Conservation (phyloP, 805 yeast species). For the Starmerella sirachaensis region DNA sequence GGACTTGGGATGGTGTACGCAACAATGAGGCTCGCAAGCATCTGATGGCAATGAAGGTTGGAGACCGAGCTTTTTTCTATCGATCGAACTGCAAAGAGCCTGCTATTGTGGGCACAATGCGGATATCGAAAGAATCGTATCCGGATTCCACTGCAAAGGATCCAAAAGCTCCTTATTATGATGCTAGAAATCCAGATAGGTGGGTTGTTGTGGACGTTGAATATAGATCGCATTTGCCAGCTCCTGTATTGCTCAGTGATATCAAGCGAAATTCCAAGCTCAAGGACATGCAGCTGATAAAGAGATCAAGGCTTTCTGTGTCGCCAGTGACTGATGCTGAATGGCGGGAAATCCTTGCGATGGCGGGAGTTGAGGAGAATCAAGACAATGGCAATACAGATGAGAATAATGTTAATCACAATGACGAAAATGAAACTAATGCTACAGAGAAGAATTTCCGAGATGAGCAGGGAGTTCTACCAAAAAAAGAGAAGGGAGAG, state of each 20-base stretch:
- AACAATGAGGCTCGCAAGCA: conserved; percentile 46
- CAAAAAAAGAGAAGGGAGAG: neutral
- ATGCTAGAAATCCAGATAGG: conserved; percentile 37
- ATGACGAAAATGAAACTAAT: too few species aligned
- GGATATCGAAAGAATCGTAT: conserved; percentile 26
- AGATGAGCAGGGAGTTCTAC: neutral
- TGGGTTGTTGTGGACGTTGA: conserved; percentile 50
- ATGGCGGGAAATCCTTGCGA: conserved; percentile 31
- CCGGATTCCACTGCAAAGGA: conserved; percentile 32
- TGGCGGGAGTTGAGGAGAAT: too few species aligned
- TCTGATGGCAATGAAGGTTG: conserved; percentile 37
- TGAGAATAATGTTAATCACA: too few species aligned
- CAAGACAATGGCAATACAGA: too few species aligned
- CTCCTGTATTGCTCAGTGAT: conserved; percentile 34
- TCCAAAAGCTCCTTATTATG: conserved; percentile 36
- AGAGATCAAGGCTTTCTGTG: conserved; percentile 42
- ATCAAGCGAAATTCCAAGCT: conserved; percentile 30
- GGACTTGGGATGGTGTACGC: conserved; percentile 52
- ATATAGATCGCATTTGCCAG: conserved; percentile 33
- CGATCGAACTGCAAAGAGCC: conserved; percentile 46
- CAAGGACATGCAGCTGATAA: conserved; percentile 35
- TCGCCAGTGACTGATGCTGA: conserved; percentile 38
- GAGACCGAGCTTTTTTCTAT: conserved; percentile 41
- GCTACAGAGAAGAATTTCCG: neutral
- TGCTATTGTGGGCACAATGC: conserved; percentile 41